Percentiles rank a stretch among this genome's conserved stretches.
Conservation (phyloP, 495 filamentous ascomycete genomes). For the Chaetomium cochliodes region DNA sequence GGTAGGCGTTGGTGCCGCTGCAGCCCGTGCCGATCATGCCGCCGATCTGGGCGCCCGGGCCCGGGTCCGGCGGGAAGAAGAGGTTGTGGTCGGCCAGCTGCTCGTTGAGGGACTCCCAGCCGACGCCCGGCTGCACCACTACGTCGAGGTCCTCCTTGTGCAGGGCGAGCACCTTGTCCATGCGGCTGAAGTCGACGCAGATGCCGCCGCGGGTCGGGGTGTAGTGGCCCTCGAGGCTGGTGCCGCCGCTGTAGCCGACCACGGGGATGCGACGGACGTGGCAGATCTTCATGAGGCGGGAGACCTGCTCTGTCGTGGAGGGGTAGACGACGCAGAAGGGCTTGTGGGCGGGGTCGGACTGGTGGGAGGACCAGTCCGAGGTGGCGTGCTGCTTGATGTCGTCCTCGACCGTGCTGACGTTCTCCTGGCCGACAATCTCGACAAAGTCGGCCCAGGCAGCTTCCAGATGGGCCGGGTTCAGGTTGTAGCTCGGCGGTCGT, state of each 20-base stretch:
- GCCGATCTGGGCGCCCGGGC: conserved; percentile 83
- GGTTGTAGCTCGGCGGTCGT: conserved; percentile 65
- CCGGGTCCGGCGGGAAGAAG: conserved; percentile 83
- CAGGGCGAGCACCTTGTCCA: conserved; percentile 69
- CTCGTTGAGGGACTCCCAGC: conserved; percentile 78
- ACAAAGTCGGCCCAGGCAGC: conserved; percentile 93
- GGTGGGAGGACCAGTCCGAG: conserved; percentile 88
- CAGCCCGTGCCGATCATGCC: conserved; percentile 96
- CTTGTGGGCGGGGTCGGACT: conserved; percentile 43
- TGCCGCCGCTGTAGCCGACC: conserved; percentile 73
- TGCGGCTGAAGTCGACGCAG: conserved; percentile 71
- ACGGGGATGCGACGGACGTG: conserved; percentile 68
- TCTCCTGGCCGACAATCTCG: conserved; percentile 75
- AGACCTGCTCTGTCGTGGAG: conserved; percentile 65
- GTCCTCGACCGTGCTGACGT: conserved; percentile 71
- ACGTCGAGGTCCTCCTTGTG: conserved; percentile 78
- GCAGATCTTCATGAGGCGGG: conserved; percentile 71
- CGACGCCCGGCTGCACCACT: conserved; percentile 76
- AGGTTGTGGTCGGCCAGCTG: conserved; percentile 63
- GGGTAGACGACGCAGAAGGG: conserved; percentile 68
- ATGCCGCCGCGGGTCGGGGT: conserved; percentile 72
- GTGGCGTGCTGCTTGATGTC: conserved; percentile 73
- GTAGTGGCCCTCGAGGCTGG: conserved; percentile 77
- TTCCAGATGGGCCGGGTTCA: conserved; percentile 72
- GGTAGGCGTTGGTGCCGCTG: conserved; percentile 87